These are phyloP conservation scores for Leccinum subtestaceum DNA, from an alignment of 768 basidiomycete species.

Conservation along the genomic window DNA sequence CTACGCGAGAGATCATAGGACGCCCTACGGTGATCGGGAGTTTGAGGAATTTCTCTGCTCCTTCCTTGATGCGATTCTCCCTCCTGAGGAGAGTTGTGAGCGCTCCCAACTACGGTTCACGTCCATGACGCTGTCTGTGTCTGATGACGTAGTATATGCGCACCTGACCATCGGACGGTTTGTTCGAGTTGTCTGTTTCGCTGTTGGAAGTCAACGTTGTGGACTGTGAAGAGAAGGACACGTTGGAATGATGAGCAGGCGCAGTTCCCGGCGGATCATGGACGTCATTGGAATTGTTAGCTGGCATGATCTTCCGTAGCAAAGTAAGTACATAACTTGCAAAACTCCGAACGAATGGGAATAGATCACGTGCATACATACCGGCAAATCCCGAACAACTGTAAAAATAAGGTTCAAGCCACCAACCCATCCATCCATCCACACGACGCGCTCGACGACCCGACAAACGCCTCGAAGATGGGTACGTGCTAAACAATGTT, in stretches of 20 bases:
- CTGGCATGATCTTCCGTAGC: slow-evolving; percentile 22
- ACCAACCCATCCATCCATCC: slow-evolving; percentile 29
- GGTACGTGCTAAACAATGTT: slow-evolving; percentile 43
- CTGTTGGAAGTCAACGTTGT: slow-evolving; percentile 25
- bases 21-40: slow-evolving; percentile 52
- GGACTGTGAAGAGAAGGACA: slow-evolving; percentile 31
- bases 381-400: slow-evolving; percentile 31
- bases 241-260: slow-evolving; percentile 24
- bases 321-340: neutral
- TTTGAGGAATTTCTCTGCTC: slow-evolving; percentile 85
- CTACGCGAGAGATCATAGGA: slow-evolving; percentile 2
- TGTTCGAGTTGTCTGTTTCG: slow-evolving; percentile 23
- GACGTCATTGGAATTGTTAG: slow-evolving; percentile 22
- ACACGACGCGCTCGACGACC: slow-evolving; percentile 34
- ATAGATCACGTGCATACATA: neutral
- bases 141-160: slow-evolving; percentile 3
- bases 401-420: slow-evolving; percentile 33
- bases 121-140: slow-evolving; percentile 5
- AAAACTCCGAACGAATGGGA: neutral
- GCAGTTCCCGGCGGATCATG: slow-evolving; percentile 24
- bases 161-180: slow-evolving; percentile 31
- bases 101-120: slow-evolving; percentile 52
- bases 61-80: slow-evolving; percentile 84
- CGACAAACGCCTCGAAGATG: slow-evolving; percentile 55
- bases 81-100: slow-evolving; percentile 68